A percentile compares a stretch with the other conserved stretches of the same genome.
phyloP scores from a whole-genome alignment of 805 yeast genomes.

The Kodamaea laetipori region DNA sequence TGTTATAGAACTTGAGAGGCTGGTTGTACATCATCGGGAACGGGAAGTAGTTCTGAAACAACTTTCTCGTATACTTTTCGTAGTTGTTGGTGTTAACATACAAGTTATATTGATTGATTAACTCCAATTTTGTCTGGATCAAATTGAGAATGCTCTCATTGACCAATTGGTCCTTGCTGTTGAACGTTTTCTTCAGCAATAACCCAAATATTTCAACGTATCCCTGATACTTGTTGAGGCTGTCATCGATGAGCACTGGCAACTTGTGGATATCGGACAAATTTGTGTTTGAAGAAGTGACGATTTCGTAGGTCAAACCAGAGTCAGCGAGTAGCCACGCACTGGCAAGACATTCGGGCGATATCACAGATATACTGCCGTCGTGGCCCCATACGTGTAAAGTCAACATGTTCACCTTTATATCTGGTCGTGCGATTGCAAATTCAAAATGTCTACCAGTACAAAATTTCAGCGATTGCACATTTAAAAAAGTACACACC shows the following conservation, averaged over 20 bases:
- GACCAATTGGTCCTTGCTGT: conserved; percentile 30
- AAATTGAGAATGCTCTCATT: conserved; percentile 48
- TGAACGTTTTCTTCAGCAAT: conserved; percentile 21
- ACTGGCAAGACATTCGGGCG: conserved; percentile 54
- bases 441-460: conserved; percentile 4
- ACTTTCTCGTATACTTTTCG: conserved; percentile 57
- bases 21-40: conserved; percentile 77
- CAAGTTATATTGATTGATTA: conserved; percentile 57
- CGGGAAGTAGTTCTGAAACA: conserved; percentile 55
- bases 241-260: conserved; percentile 47
- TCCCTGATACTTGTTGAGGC: conserved; percentile 37
- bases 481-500: conserved; percentile 13
- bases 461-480: not conserved
- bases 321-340: conserved; percentile 40
- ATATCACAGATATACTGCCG: conserved; percentile 43
- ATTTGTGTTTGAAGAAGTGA: conserved; percentile 61
- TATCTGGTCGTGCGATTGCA: conserved; percentile 2
- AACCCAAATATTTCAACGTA: conserved; percentile 37
- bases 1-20: conserved; percentile 49
- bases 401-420: conserved; percentile 11
- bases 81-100: conserved; percentile 61
- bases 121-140: conserved; percentile 42
- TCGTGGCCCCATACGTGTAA: conserved; percentile 59
- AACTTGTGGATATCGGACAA: conserved; percentile 49
- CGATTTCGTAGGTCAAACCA: conserved; percentile 31